phyloP scores from a whole-genome alignment of 768 basidiomycete genomes.

The Lentinula boryana region DNA sequence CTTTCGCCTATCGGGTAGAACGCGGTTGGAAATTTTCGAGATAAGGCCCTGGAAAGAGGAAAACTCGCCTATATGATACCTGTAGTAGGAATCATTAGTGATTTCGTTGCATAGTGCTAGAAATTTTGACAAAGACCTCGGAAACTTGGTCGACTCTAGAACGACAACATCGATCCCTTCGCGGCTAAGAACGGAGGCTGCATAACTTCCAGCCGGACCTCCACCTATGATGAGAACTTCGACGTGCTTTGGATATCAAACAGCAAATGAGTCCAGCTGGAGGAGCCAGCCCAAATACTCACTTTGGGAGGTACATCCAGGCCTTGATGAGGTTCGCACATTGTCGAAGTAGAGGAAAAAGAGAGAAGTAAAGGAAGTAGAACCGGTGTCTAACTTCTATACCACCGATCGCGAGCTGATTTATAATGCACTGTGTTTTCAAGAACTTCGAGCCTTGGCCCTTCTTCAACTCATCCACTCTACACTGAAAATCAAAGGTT shows the following conservation, averaged over 20 bases:
- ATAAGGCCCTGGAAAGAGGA: background rate
- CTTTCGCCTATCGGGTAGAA: constrained; percentile 56
- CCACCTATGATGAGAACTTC: constrained; percentile 38
- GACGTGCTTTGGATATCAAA: constrained; percentile 24
- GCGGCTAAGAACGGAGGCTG: constrained; percentile 21
- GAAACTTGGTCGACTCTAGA: constrained; percentile 20
- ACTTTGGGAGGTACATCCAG: background rate
- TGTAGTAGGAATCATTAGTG: constrained; percentile 3
- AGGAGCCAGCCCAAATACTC: background rate
- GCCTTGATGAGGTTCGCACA: background rate
- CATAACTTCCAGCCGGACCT: constrained; percentile 22
- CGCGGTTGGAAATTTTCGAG: background rate
- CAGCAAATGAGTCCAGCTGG: background rate
- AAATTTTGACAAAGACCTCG: constrained; percentile 8
- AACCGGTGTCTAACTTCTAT: background rate
- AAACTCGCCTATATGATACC: background rate
- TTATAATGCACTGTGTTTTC: background rate
- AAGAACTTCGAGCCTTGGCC: background rate
- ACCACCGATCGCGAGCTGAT: background rate
- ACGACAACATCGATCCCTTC: constrained; percentile 23
- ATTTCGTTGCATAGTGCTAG: background rate
- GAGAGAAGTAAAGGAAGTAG: background rate
- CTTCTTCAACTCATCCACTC: background rate
- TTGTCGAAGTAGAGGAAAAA: background rate
- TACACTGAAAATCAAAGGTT: background rate